Conservation (phyloP, 2,329 filamentous ascomycete species). For the Microsporum audouinii region DNA sequence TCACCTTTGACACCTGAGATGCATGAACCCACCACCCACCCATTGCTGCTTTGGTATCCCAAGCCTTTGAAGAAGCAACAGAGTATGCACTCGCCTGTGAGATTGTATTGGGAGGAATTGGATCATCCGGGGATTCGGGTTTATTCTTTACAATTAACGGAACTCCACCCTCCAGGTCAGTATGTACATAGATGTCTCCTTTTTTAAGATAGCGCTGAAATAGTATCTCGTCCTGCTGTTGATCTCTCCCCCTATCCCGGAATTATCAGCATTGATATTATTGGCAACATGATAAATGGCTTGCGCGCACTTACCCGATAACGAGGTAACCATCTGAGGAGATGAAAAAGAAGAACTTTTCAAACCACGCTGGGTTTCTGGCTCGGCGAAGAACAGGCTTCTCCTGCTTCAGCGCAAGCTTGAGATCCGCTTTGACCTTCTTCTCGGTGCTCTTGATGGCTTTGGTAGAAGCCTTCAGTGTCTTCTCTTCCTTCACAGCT, state of each 20-base stretch:
- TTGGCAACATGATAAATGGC: not conserved
- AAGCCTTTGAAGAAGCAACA: conserved; percentile 76
- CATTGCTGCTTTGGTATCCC: conserved; percentile 95
- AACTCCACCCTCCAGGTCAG: conserved; percentile 72
- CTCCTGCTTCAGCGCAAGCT: conserved; percentile 80
- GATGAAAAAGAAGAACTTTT: conserved; percentile 93
- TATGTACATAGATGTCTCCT: conserved; percentile 85
- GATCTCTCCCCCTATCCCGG: conserved; percentile 56
- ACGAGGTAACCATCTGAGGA: conserved; percentile 93
- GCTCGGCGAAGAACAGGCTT: conserved; percentile 77
- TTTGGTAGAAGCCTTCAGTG: conserved; percentile 63
- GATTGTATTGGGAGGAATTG: conserved; percentile 81
- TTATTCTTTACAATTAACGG: conserved; percentile 89
- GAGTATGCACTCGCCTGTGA: conserved; percentile 79
- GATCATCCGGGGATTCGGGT: conserved; percentile 61
- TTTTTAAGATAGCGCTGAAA: conserved; percentile 77
- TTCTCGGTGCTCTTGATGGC: conserved; percentile 83
- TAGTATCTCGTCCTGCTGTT: conserved; percentile 81
- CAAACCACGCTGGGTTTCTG: conserved; percentile 82
- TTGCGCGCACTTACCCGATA: conserved; percentile 43
- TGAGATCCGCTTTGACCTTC: conserved; percentile 76
- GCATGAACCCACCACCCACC: conserved; percentile 90
- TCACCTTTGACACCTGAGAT: conserved; percentile 80
- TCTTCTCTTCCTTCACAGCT: conserved; percentile 78
- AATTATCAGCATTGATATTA: conserved; percentile 2